Evolutionary conservation across 768 basidiomycete genomes (phyloP).

Genomic region (Collybia nuda): DNA sequence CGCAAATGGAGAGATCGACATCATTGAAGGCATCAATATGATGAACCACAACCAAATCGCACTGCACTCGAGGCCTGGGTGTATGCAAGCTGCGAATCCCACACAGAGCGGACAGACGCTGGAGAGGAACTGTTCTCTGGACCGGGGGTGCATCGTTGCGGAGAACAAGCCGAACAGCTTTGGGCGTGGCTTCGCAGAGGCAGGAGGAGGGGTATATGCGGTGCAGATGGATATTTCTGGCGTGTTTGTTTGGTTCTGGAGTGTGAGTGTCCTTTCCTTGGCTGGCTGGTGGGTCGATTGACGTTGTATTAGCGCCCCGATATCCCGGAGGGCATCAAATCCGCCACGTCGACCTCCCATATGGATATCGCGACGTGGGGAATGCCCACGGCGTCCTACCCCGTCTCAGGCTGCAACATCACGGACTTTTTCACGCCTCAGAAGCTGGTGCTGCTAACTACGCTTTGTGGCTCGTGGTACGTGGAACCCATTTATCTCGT

Average conservation of each 20-base stretch:
- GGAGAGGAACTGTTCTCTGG: slow-evolving; percentile 27
- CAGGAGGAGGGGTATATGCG: slow-evolving; percentile 59
- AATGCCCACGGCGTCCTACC: slow-evolving; percentile 65
- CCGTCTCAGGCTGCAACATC: slow-evolving; percentile 51
- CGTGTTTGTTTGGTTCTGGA: slow-evolving; percentile 23
- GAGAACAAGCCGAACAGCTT: slow-evolving; percentile 45
- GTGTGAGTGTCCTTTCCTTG: slow-evolving; percentile 16
- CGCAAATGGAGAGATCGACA: slow-evolving; percentile 44
- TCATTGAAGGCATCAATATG: slow-evolving; percentile 62
- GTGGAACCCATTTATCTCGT: neutral
- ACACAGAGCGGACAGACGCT: slow-evolving; percentile 29
- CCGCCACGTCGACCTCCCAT: slow-evolving; percentile 30
- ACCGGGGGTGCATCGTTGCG: slow-evolving; percentile 42
- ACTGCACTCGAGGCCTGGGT: slow-evolving; percentile 45
- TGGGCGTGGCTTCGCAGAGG: slow-evolving; percentile 45
- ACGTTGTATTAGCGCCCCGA: slow-evolving; percentile 34
- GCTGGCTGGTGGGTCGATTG: neutral
- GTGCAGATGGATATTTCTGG: slow-evolving; percentile 64
- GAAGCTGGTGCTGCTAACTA: slow-evolving; percentile 66
- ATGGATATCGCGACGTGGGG: slow-evolving; percentile 51
- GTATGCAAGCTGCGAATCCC: slow-evolving; percentile 26
- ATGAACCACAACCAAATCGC: slow-evolving; percentile 53
- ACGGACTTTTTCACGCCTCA: slow-evolving; percentile 61
- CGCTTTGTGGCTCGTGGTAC: slow-evolving; percentile 55
- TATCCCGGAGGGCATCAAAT: slow-evolving; percentile 35